Base-by-base conservation (phyloP, 768 basidiomycete species). In the Suillus variegatus region DNA sequence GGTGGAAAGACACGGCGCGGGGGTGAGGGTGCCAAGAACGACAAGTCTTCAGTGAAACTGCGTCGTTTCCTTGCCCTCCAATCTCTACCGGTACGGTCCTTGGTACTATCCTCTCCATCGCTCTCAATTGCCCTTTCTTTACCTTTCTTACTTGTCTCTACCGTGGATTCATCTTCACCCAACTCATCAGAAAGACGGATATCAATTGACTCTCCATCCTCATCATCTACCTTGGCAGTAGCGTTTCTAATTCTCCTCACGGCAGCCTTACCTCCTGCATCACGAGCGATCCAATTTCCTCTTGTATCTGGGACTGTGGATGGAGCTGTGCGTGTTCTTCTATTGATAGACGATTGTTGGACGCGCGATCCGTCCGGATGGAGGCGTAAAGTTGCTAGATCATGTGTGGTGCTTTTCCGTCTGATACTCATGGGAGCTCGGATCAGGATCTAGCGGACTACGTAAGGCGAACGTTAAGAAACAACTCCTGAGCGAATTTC, bases 321-420 rank as follows among this genome's bases (percentile, higher is more conserved):
- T 40, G 69, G 75, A 20, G 80, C 77, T 38, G 75, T 78, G 64
- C 80, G 76, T 7, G 69, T 71, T 32, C 73, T 70, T 2, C 73
- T 65, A 49, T 82, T 85, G 6, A 61, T 67, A 4, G 79, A 72
- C n/a, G 75, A 75, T 64, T 80, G 84, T 52, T 82, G 78, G 5
- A 90, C 86, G 47, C 89, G 86, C 28, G 81, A 81, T 6, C 89
- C 90, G 70, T 90, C 85, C 25, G 85, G 83, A 65, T 86, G 89
- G 4, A 92, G 73, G 41, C 88, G 84, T n/a, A 91, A 84, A 51
- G 83, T 81, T 0, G 89, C 80, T 43, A 86, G 81, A 72, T 92
- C 91, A 73, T 86, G 88, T 22, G 90, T 83, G 1, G 89, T 90
- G 66, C 77, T 87, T 61, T 76, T 73, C 55, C 76, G 74, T 12